Conservation (phyloP, 73 alveolate genomes). For the Halteria grandinella region DNA sequence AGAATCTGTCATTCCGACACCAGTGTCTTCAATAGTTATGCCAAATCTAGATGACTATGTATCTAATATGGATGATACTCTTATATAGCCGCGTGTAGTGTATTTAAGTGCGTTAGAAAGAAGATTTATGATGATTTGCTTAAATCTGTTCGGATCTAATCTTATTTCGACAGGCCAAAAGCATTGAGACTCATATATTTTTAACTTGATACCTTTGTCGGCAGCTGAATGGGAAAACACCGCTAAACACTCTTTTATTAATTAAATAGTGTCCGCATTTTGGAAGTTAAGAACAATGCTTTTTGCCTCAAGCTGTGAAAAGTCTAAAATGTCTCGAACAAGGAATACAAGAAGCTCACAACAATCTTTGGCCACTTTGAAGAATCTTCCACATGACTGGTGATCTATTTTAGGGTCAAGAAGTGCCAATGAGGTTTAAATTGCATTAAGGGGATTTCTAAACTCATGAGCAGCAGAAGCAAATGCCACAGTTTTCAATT, state of each 20-base stretch:
- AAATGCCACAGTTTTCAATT: constrained; percentile 15
- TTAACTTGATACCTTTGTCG: background rate
- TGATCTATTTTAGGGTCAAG: background rate
- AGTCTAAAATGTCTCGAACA: constrained; percentile 30
- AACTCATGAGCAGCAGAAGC: constrained; percentile 72
- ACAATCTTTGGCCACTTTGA: constrained; percentile 17
- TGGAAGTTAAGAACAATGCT: background rate
- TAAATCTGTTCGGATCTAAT: constrained; percentile 32
- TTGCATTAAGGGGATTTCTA: constrained; percentile 60
- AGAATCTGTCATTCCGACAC: constrained; percentile 56
- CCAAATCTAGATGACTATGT: background rate
- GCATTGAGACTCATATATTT: background rate
- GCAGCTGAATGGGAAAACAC: constrained; percentile 3
- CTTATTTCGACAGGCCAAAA: background rate
- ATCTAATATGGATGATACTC: too few species aligned
- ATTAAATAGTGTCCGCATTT: background rate
- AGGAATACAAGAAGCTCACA: constrained; percentile 6
- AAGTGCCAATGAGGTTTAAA: constrained; percentile 22
- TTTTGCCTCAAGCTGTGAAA: constrained; percentile 11
- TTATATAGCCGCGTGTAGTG: constrained; percentile 46
- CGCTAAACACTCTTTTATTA: background rate
- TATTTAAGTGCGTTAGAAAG: constrained; percentile 52
- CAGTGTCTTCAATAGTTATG: constrained; percentile 48
- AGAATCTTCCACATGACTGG: background rate
- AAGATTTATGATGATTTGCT: constrained; percentile 46